These are phyloP conservation scores for Chrysoporthe puriensis DNA, from an alignment of 2,329 filamentous ascomycete species.

Conservation along the genomic window DNA sequence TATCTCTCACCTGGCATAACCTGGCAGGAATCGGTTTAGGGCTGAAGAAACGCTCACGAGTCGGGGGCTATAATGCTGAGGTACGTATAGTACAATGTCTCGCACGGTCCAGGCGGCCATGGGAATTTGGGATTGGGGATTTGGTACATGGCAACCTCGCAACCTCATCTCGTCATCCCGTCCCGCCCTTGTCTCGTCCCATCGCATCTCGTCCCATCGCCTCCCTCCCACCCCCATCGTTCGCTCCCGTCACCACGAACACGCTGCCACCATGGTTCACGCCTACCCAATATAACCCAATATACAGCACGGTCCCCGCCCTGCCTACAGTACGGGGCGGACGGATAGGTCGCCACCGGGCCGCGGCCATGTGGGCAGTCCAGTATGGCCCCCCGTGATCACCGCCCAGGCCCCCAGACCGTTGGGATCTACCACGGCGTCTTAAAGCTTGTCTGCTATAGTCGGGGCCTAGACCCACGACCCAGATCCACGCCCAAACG, in stretches of 20 bases:
- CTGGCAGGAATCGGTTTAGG: slow-evolving; percentile 10
- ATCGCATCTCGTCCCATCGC: neutral
- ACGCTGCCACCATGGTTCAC: neutral
- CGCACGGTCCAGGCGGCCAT: neutral
- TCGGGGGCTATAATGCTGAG: neutral
- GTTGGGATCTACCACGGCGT: neutral
- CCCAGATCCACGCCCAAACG: slow-evolving; percentile 6
- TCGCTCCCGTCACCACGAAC: neutral
- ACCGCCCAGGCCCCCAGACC: neutral
- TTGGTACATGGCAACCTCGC: neutral
- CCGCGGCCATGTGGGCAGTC: neutral
- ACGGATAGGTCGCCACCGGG: too few relatives aligned
- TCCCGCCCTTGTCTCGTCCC: neutral
- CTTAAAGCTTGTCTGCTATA: slow-evolving; percentile 6
- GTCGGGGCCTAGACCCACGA: slow-evolving; percentile 8
- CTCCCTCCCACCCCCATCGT: too few relatives aligned
- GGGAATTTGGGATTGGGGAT: neutral
- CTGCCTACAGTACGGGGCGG: neutral
- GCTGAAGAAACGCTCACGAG: slow-evolving; percentile 13
- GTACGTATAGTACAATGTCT: neutral
- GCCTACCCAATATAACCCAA: neutral
- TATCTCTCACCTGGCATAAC: neutral
- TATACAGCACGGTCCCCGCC: neutral
- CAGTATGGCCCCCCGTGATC: neutral
- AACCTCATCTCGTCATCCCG: neutral